phyloP scores from a whole-genome alignment of 768 basidiomycete genomes.

The Boletus barrowsii region DNA sequence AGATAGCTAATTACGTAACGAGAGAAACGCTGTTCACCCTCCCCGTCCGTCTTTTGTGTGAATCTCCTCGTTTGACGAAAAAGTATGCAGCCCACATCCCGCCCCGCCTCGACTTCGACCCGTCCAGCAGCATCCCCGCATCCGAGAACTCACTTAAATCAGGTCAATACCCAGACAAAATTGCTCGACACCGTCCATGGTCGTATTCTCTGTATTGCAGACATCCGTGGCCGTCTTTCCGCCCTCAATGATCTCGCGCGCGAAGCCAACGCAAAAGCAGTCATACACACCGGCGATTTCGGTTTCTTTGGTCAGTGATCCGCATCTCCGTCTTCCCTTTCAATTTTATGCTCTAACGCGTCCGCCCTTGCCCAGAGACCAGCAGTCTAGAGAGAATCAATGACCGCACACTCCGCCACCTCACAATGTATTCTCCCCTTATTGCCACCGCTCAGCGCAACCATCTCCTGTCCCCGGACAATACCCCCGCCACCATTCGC shows the following conservation, averaged over 20 bases:
- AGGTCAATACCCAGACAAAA: constrained; percentile 75
- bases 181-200: constrained; percentile 77
- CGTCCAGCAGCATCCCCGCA: constrained; percentile 57
- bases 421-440: constrained; percentile 94
- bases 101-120: constrained; percentile 60
- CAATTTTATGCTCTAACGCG: constrained; percentile 17
- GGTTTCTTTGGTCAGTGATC: constrained; percentile 82
- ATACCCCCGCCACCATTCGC: constrained; percentile 65
- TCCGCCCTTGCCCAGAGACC: constrained; percentile 48
- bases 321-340: not conserved
- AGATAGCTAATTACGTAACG: constrained; percentile 31
- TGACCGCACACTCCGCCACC: constrained; percentile 93
- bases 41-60: constrained; percentile 15
- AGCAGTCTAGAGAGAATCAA: constrained; percentile 85
- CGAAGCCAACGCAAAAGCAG: constrained; percentile 84
- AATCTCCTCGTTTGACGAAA: constrained; percentile 12
- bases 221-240: constrained; percentile 85
- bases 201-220: constrained; percentile 91
- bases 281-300: constrained; percentile 98
- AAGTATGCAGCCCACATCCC: constrained; percentile 53
- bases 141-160: constrained; percentile 40
- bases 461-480: constrained; percentile 72
- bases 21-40: not conserved
- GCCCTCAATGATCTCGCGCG: constrained; percentile 87
- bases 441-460: constrained; percentile 80